Conservation (phyloP, 805 yeast species). For the Yueomyces sp. region DNA sequence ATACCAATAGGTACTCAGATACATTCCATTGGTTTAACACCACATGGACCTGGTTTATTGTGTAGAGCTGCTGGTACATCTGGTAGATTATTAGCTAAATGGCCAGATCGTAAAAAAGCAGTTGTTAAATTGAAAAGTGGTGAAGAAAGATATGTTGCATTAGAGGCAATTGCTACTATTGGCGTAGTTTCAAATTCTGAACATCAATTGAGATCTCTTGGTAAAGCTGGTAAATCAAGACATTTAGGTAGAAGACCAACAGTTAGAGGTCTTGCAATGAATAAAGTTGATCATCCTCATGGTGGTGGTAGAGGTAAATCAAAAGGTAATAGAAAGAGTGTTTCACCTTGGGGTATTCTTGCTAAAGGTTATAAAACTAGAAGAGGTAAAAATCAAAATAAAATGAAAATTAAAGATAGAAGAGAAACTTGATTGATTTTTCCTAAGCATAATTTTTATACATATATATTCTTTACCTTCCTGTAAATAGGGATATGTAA, state of each 20-base stretch:
- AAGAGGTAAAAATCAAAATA: constrained; percentile 74
- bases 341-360: constrained; percentile 91
- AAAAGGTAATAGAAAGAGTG: constrained; percentile 86
- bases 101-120: constrained; percentile 57
- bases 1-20: constrained; percentile 89
- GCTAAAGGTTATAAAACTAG: constrained; percentile 93
- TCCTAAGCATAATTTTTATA: no score
- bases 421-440: constrained; percentile 15
- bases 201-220: constrained; percentile 77
- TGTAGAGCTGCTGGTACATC: constrained; percentile 93
- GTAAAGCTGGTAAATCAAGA: constrained; percentile 94
- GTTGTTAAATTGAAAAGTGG: constrained; percentile 78
- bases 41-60: constrained; percentile 69
- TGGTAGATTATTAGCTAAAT: constrained; percentile 74
- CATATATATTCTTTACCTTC: no score
- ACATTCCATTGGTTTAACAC: constrained; percentile 72
- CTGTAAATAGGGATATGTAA: no score
- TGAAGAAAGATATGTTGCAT: constrained; percentile 79
- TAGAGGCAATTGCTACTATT: constrained; percentile 84
- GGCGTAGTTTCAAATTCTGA: constrained; percentile 90
- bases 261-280: constrained; percentile 97
- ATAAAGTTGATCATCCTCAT: constrained; percentile 93
- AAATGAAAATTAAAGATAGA: constrained; percentile 79
- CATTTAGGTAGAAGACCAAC: constrained; percentile 88
- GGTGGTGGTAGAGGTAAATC: constrained; percentile 99